Evolutionary conservation across 2,329 filamentous ascomycete genomes (phyloP), one percentile per base, ranked within the genome.

Genomic region (Acarospora socialis): DNA sequence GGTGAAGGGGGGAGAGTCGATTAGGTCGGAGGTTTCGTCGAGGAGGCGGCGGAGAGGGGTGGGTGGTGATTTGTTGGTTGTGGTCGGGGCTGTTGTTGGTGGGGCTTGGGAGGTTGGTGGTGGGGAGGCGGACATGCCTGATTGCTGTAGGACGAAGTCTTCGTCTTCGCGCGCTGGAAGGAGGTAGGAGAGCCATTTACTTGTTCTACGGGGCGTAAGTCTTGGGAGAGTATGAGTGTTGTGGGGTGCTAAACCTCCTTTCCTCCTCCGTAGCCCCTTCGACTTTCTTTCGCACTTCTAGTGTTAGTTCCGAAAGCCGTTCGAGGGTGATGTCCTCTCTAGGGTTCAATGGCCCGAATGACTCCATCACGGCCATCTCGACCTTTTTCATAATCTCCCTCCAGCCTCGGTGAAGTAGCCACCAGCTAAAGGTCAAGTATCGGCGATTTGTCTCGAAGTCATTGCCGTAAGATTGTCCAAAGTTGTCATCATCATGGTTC

Each of bases 351-450:
- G 73, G 67, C n/a, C 83, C 82, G 54, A 94, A 95, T 15, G 87
- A 80, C 32, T 92, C 79, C 45, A 78, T 77, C 15, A 98, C 90
- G 3, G 84, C 84, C n/a, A 65, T 61, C 50, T 84, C 76, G 28
- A 98, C 86, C 41, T 77, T 79, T 35, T 73, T 65, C 68, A 84
- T 78, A 35, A 95, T 61, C 36, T 84, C 73, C 43, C 75, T 73
- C 76, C 84, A 95, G 25, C 90, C 90, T 43, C 74, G 73, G 57
- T 98, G 87, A 28, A 98, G 65, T 28, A 98, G 62, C 86, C 87
- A 98, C 90, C 90, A 98, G 57, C 83, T 93, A 54, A 95, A 92
- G 23, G 86, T 92, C 29, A 98, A 66, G 51, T 95, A 98, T 49
- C 81, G 81, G 45, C 86, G 70, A 56, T 98, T 98, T 20, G 84